Conservation (phyloP, 2,329 filamentous ascomycete species). For the Gliomastix tumulicola region DNA sequence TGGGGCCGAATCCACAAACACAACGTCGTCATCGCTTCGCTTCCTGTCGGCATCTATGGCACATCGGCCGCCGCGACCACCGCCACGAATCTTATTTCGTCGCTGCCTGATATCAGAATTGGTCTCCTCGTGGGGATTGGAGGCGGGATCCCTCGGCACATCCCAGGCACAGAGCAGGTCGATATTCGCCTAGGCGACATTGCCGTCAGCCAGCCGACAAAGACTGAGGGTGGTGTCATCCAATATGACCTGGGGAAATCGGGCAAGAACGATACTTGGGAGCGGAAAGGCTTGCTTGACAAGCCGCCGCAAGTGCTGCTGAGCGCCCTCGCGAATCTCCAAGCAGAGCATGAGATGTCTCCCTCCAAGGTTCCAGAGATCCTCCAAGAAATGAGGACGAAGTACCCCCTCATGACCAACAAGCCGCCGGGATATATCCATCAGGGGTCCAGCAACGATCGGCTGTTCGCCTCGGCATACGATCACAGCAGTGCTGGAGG, state of each 20-base stretch:
- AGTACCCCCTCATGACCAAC: background rate
- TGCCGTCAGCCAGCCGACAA: background rate
- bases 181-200: constrained; percentile 2
- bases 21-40: constrained; percentile 9
- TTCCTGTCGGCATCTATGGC: constrained; percentile 5
- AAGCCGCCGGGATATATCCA: background rate
- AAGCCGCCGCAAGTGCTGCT: background rate
- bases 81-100: constrained; percentile 4
- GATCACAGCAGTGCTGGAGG: background rate
- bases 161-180: too few relatives aligned
- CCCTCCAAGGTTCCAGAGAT: background rate
- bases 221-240: background rate
- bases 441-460: background rate
- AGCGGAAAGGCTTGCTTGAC: background rate
- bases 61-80: constrained; percentile 2
- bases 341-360: background rate
- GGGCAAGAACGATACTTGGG: background rate
- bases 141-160: background rate
- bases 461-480: background rate
- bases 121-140: constrained; percentile 7
- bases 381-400: background rate
- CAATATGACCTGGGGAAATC: constrained; percentile 1
- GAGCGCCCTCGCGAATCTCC: background rate
- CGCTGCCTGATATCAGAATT: constrained; percentile 5
- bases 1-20: constrained; percentile 9